Evolutionary conservation across 257 asterid genomes (phyloP), one percentile per base, ranked within the genome.

Genomic region (Solanum piurae): DNA sequence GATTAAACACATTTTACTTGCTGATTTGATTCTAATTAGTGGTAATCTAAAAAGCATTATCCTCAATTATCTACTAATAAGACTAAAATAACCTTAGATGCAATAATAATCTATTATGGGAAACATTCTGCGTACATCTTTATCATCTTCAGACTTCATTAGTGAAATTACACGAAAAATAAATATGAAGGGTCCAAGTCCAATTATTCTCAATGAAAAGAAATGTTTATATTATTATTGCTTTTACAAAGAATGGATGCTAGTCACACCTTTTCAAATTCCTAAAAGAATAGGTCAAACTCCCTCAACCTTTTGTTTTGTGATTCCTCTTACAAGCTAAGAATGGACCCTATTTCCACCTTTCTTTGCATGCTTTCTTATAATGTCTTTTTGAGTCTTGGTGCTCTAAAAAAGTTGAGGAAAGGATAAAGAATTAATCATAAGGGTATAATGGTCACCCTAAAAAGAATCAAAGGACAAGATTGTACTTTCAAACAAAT

Each of bases 201-300:
- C 82, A 55, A 58, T 38, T 85, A 75, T 90, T 88, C 87, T 85
- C 40, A n/a, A 86, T 83, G 12, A 36, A n/a, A 76, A 89, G 89
- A 89, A 72, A 68, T 62, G 73, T 87, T 90, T 82, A 36, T 71
- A 80, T 82, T 37, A 76, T 40, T 90, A 34, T 66, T 87, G 87
- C 75, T 89, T 90, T 86, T 80, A 77, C 85, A 89, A 89, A 88
- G 90, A 44, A 42, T 86, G 88, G 92, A 90, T 90, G 91, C 89
- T 83, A 84, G 82, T 86, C 89, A 87, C 88, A 88, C 40, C 88
- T 88, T 88, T 42, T 80, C 82, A 85, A 87, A 87, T 85, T 69
- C 66, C n/a, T 31, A 79, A 87, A 64, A 34, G 91, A 13, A 83
- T 87, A 85, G 87, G 89, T 85, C 88, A 87, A 85, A 89, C 74